Percentiles rank a stretch among this genome's conserved stretches.
phyloP scores from a whole-genome alignment of 257 asterid genomes.

The Apocynum venetum region DNA sequence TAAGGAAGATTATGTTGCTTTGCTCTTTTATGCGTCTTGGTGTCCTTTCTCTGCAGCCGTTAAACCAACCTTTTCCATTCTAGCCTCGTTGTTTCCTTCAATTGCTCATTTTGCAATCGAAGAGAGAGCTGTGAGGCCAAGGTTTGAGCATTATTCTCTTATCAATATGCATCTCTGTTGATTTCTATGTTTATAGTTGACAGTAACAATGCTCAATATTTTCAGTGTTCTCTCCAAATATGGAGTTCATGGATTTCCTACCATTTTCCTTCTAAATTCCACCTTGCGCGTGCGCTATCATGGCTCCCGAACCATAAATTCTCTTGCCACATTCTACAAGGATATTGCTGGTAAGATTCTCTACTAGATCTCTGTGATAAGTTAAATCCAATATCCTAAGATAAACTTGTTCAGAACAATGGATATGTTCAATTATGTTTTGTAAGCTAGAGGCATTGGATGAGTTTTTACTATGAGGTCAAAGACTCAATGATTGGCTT shows the following conservation, averaged over 20 bases:
- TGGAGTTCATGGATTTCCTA: constrained; percentile 94
- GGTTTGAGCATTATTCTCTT: constrained; percentile 45
- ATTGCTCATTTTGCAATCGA: constrained; percentile 88
- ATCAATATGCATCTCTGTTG: constrained; percentile 8
- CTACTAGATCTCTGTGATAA: not conserved
- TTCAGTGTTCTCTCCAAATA: constrained; percentile 89
- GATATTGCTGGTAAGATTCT: constrained; percentile 67
- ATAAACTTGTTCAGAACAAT: not conserved
- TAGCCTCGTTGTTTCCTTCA: constrained; percentile 77
- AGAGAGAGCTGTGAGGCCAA: constrained; percentile 90
- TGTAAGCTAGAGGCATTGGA: not conserved
- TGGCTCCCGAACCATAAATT: constrained; percentile 82
- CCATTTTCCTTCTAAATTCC: constrained; percentile 71
- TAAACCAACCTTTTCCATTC: constrained; percentile 60
- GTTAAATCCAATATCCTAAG: not conserved
- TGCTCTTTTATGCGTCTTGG: constrained; percentile 94
- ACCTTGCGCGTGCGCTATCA: constrained; percentile 73
- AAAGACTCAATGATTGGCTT: not conserved
- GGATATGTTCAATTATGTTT: not conserved
- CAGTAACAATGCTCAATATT: constrained; percentile 22
- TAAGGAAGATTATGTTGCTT: constrained; percentile 60
- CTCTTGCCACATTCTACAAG: constrained; percentile 60
- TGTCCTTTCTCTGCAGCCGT: constrained; percentile 84
- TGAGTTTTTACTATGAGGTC: not conserved
- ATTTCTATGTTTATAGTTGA: constrained; percentile 15